phyloP scores from a whole-genome alignment of 2,329 filamentous ascomycete genomes.

The Calcarisporium arbuscula region DNA sequence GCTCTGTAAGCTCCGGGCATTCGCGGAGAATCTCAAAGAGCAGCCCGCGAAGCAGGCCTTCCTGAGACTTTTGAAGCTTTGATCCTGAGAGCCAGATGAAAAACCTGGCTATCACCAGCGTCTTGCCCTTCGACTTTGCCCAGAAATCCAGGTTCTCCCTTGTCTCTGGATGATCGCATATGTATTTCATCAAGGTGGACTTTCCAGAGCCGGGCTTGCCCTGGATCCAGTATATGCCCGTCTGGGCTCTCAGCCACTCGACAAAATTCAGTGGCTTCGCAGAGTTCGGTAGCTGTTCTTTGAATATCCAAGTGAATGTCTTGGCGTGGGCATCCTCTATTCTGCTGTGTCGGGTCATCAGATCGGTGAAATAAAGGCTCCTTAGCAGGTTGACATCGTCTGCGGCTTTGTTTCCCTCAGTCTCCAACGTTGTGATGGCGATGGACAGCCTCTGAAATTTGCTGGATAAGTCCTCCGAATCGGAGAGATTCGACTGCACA shows the following conservation, averaged over 20 bases:
- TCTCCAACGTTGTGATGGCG: too few relatives aligned
- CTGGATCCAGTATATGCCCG: conserved; percentile 23
- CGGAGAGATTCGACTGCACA: too few relatives aligned
- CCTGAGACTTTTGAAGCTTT: conserved; percentile 23
- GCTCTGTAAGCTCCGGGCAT: conserved; percentile 9
- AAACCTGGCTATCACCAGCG: conserved; percentile 19
- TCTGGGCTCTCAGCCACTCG: conserved; percentile 18
- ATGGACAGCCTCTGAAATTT: too few relatives aligned
- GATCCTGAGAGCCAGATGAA: conserved; percentile 30
- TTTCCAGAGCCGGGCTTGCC: conserved; percentile 37
- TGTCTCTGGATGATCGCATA: conserved; percentile 16
- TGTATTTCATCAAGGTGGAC: conserved; percentile 34
- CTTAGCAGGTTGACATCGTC: conserved; percentile 2
- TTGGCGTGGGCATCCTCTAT: conserved; percentile 5
- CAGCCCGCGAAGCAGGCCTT: conserved; percentile 25
- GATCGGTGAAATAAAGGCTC: conserved; percentile 3
- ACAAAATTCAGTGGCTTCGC: too few relatives aligned
- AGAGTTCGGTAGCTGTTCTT: too few relatives aligned
- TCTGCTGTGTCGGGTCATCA: too few relatives aligned
- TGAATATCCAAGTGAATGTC: conserved; percentile 22
- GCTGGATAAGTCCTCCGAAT: too few relatives aligned
- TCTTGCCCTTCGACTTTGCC: conserved; percentile 15
- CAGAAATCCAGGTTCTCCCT: conserved; percentile 17
- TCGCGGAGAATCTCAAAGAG: conserved; percentile 22
- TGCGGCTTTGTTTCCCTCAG: too few relatives aligned